Base-by-base conservation (phyloP, 2,329 filamentous ascomycete genomes). In the Hypoxylon sp. region DNA sequence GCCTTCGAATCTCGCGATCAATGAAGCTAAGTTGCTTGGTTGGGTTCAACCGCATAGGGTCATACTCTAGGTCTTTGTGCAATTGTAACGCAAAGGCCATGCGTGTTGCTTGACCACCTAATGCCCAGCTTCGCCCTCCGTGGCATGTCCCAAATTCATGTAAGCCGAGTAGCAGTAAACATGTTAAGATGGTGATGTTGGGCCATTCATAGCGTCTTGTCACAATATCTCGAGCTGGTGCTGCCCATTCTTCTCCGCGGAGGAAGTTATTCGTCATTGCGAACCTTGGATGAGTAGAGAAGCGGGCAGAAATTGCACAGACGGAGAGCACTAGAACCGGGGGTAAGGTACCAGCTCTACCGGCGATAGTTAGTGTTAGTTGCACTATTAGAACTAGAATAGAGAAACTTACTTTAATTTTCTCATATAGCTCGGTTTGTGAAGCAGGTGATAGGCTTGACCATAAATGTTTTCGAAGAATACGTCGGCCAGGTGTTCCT, bases 101-200 rank as follows among this genome's bases (percentile, higher is more conserved):
- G 42, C 96, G 88, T 76, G 97, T 94, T 13, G 95, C 96, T 84
- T 97, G 94, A 0, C 96, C 96, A 17, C 94, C 94, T 70, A 98
- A 88, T 66, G 97, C 93, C 96, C 96, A 99, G 78, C 94, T 98
- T 72, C 95, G 88, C 13, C 94, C 95, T 63, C 96, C 96, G 78
- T 98, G 95, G 77, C 96, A 98, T 11, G 95, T 98, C 61, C 96
- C 96, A 75, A 98, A 98, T 76, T 98, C 95, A 78, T 99, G 95
- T 39, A 99, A 84, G 2, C 94, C 94, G 14, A 98, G 86, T 17
- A 98, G 88, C 8, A 98, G 81, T 67, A 97, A 91, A 51, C 95
- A 96, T 4, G 94, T 98, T 50, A 99, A 81, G 46, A 98, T 97
- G 2, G 95, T 98, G 70, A 98, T 96, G 78, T 97, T 98, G 0